Conservation (phyloP, 768 basidiomycete species). For the Hygrocybe coccinea region DNA sequence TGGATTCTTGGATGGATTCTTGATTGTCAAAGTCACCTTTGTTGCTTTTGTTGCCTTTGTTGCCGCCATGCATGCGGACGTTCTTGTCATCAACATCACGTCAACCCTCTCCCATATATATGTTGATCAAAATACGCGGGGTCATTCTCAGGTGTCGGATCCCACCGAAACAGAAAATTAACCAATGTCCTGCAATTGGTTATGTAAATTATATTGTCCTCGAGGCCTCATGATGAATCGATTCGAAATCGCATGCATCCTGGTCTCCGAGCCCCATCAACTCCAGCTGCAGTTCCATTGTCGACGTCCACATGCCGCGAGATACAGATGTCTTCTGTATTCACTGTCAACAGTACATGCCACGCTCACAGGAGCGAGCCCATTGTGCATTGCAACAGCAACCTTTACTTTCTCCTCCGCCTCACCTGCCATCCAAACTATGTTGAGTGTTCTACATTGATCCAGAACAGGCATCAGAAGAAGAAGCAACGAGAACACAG, state of each 20-base stretch:
- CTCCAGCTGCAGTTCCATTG: neutral
- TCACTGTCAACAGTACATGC: slow-evolving; percentile 3
- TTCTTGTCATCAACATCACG: no score
- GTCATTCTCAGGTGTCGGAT: no score
- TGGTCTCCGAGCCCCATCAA: no score
- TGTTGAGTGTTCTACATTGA: neutral
- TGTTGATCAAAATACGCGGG: no score
- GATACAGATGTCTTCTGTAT: slow-evolving; percentile 1
- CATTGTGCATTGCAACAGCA: neutral
- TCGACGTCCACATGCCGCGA: neutral
- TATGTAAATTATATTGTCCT: no score
- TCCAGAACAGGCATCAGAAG: neutral
- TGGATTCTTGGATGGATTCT: neutral
- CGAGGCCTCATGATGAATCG: no score
- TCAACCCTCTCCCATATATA: no score
- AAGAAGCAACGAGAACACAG: neutral
- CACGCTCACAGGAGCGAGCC: neutral
- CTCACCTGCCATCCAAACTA: neutral
- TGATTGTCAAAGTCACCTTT: neutral
- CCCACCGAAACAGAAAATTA: no score
- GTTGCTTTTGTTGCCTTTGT: neutral
- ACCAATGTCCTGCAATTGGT: no score
- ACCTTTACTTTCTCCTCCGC: neutral
- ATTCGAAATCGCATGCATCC: no score
- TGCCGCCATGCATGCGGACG: no score